These are phyloP conservation scores for Erodium chrysanthum DNA, from an alignment of 441 rosid genomes.

Conservation along the genomic window DNA sequence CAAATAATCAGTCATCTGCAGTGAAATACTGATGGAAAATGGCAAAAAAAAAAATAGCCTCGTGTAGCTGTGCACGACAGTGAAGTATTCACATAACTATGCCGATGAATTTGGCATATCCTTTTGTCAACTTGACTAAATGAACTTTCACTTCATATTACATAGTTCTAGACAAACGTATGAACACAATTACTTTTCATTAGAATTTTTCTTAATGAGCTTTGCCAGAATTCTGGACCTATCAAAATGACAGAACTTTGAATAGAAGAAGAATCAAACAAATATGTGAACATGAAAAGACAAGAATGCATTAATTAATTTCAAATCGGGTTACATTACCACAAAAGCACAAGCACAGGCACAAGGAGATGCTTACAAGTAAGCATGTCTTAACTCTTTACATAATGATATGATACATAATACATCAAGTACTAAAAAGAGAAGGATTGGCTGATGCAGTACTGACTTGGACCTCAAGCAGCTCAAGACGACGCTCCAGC, in stretches of 20 bases:
- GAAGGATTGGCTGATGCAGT: constrained; percentile 81
- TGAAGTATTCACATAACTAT: too few species aligned
- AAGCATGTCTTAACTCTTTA: constrained; percentile 1
- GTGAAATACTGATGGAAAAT: too few species aligned
- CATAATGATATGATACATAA: constrained; percentile 3
- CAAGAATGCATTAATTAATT: not conserved
- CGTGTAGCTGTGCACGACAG: too few species aligned
- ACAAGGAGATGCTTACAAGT: constrained; percentile 7
- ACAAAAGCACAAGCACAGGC: not conserved
- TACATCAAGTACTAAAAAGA: constrained; percentile 44
- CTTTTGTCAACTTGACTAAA: too few species aligned
- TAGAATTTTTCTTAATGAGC: not conserved
- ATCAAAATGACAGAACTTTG: not conserved
- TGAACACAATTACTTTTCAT: not conserved
- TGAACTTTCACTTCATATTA: too few species aligned
- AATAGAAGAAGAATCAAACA: not conserved
- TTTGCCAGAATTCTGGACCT: not conserved
- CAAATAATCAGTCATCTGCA: too few species aligned
- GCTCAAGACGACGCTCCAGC: constrained; percentile 76
- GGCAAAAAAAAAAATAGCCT: too few species aligned
- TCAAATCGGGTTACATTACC: constrained; percentile 10
- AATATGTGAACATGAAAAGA: constrained; percentile 1
- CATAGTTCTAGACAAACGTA: not conserved
- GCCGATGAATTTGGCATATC: too few species aligned
- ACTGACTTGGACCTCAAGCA: constrained; percentile 86